Evolutionary conservation across 2,329 filamentous ascomycete species (phyloP), one percentile per base, ranked within the genome.

Genomic region (Clarireedia sp.): DNA sequence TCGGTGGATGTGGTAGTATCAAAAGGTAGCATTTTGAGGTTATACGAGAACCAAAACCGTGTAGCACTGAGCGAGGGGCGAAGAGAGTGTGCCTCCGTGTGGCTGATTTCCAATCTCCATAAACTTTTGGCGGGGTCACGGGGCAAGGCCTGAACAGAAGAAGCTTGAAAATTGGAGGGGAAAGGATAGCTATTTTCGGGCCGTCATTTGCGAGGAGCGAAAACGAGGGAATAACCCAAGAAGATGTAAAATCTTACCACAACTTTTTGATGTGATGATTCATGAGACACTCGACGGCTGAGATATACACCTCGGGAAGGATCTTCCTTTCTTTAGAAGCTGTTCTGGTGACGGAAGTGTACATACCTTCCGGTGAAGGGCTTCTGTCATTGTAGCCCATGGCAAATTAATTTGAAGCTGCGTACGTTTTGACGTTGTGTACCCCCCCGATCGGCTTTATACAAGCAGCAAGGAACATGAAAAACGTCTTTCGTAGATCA

Each of bases 401-500:
- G 24, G 37, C 19, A 47, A 47, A 37, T 52, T 19, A 46, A 19
- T 10, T 19, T 47, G 51, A 26, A 33, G 36, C 45, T 49, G 45
- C 26, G 21, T 53, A 29, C 33, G 43, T 23, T 53, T 47, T 26
- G 14, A 38, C 47, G 43, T 8, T 12, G 51, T 53, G 19, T 37
- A 14, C 8, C 44, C 43, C 26, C 33, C 51, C 24, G 48, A 48
- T 24, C 38, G 37, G 46, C 37, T n/a, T 12, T 24, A 36, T 43
- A 36, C 23, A 40, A 45, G 33, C 12, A 54, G 45, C 46, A 54
- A 12, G 37, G 23, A 12, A 17, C 23, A 48, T 38, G 6, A 17
- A 23, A 54, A 54, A 54, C 52, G 52, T 45, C 19, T 44, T 37
- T 43, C 17, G 46, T 50, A 50, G 52, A 54, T 50, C 52, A 43